These are phyloP conservation scores for Alliaria petiolata DNA, from an alignment of 345 rosid species.

Conservation along the genomic window DNA sequence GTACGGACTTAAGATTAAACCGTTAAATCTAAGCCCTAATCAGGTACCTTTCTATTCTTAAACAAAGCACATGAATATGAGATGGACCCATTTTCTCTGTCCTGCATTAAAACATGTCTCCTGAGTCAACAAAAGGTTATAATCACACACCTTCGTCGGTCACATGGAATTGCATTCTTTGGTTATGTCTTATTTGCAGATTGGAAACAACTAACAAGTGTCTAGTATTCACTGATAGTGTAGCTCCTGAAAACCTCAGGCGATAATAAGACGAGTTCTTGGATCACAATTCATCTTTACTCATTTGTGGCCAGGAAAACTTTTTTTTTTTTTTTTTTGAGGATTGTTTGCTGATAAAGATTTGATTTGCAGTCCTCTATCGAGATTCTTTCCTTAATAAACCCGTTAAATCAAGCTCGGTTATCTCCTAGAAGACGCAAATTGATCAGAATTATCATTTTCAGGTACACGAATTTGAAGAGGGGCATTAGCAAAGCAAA, in stretches of 20 bases:
- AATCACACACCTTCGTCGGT: background rate
- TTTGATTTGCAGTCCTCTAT: background rate
- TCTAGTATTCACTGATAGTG: slow-evolving; percentile 24
- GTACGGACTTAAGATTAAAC: slow-evolving; percentile 27
- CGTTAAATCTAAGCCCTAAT: slow-evolving; percentile 11
- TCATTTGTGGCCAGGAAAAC: background rate
- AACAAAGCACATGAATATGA: slow-evolving; percentile 2
- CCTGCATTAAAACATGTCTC: slow-evolving; percentile 22
- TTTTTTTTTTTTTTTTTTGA: background rate
- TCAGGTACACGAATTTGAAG: background rate
- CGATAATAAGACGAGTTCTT: background rate
- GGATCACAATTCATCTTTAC: slow-evolving; percentile 18
- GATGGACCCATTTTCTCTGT: slow-evolving; percentile 7
- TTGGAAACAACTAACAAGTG: slow-evolving; percentile 4
- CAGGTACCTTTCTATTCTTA: slow-evolving; percentile 22
- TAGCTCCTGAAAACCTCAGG: background rate
- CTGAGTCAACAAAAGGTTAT: slow-evolving; percentile 12
- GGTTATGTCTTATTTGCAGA: slow-evolving; percentile 14
- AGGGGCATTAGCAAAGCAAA: slow-evolving; percentile 9
- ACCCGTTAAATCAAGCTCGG: background rate
- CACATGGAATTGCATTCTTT: slow-evolving; percentile 26
- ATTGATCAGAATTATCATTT: background rate
- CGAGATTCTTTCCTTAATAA: background rate
- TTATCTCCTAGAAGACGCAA: background rate
- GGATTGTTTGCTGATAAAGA: background rate